Base-by-base conservation (phyloP, 331 rosid species). In the Quercus tomentella region DNA sequence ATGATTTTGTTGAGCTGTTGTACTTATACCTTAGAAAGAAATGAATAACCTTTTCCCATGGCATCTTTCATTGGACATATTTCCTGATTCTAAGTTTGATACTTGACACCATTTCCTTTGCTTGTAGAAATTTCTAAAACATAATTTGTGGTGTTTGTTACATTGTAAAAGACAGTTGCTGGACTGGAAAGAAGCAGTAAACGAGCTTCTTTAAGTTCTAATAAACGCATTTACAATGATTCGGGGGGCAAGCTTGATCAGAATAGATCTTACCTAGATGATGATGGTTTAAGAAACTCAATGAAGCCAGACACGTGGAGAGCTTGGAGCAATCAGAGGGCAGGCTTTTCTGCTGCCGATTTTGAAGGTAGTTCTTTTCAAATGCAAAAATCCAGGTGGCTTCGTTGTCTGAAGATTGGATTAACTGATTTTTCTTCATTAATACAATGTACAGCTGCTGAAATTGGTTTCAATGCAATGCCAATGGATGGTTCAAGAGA, bases 281-380 rank as follows among this genome's bases (percentile, higher is more conserved):
- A 30, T 70, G 86, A 86, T 45, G 85, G 76, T 79, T 76, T 55
- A 20, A 77, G 41, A 77, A 77, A 82, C 80, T 83, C 89, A 8
- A 81, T 61, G 61, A 49, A 80, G 77, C 89, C 88, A 49, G 92
- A 89, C 80, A 81, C 14, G 45, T 89, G 90, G 97, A 87, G 85
- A 86, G 86, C 87, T 72, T 93, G 98, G 99, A 79, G 82, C 78
- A 75, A 72, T 80, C 88, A 87, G 82, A 84, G 91, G 80, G 91
- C 80, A 82, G 97, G 91, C 22, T 79, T 33, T 77, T 80, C 88
- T 37, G 75, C 83, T 35, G 73, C 56, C 65, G 84, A 86, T 56
- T 90, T 90, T 73, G 88, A 89, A 89, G 99, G 99, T 93, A 79
- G 70, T 87, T 28, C 52, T 31, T 71, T 73, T 80, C 56, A 7